Base-by-base conservation (phyloP, 116 monocot genomes). In the Papilionanthe hybrid region DNA sequence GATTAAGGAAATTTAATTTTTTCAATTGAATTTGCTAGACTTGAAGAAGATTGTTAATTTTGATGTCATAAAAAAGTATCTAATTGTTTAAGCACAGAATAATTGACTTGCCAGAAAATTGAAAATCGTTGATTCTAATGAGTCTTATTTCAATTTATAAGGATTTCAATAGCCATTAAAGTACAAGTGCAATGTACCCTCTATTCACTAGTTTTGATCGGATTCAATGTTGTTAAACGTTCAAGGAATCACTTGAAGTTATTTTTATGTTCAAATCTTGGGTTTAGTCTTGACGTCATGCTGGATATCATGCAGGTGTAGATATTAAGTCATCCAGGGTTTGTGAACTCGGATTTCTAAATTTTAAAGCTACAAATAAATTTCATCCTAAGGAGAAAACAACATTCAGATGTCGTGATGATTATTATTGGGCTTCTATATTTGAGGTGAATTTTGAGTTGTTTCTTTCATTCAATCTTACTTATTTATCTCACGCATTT, bases 401-500 rank as follows among this genome's bases (percentile, higher is more conserved):
- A 84, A 90, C 78, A 84, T 87, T 92, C 69, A 83, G 85, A 41
- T 96, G 96, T 72, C 94, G 80, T 84, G 85, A 96, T 86, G 94
- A 94, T 81, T 96, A 96, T 80, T 96, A 96, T 79, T 96, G 96
- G 96, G 94, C 96, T 79, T 96, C 96, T 47, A 79, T 96, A 80
- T 96, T 96, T 85, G 85, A 91, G 92, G 96, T 96, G 42, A 85
- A 44, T 75, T 50, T 75, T 48, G 44, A 75, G 47, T 75, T 75
- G 3, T 50, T 5, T 19, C 15, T 13, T 5, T 12, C 22, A 8
- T 75, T 75, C 25, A 48, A 25, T 4, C 37, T 69, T 25, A 60
- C 22, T 69, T 69, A 41, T 12, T 37, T 37, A 25, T 17, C 15
- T 29, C 37, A 69, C 13, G 32, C 37, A 69, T 69, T 69, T 69